Conservation (phyloP, 768 basidiomycete species). For the Filobasidium wieringae region DNA sequence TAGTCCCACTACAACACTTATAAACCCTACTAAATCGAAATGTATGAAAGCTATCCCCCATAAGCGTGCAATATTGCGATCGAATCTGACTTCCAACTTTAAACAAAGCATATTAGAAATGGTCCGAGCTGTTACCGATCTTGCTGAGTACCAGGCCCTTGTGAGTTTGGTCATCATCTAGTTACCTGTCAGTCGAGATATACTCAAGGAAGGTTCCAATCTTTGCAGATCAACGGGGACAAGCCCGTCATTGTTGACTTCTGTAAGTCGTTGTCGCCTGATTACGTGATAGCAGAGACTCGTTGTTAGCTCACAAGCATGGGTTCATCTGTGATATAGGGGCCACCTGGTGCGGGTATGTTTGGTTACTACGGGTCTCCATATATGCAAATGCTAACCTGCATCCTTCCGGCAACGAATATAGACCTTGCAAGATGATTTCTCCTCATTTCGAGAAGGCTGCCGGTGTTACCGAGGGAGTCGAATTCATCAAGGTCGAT, state of each 20-base stretch:
- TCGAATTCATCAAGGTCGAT: conserved; percentile 40
- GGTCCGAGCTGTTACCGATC: background rate
- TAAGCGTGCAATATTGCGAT: no score
- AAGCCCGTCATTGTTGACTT: conserved; percentile 35
- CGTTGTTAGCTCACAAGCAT: background rate
- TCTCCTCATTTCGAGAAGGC: conserved; percentile 39
- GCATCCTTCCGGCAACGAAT: background rate
- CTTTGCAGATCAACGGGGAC: conserved; percentile 20
- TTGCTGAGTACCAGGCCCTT: background rate
- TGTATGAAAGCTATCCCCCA: no score
- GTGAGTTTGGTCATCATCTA: background rate
- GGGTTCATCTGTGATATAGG: background rate
- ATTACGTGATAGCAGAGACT: background rate
- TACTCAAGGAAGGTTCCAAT: background rate
- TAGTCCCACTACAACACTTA: no score
- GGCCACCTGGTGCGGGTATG: conserved; percentile 31
- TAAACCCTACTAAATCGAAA: no score
- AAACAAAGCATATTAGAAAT: background rate
- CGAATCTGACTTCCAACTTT: no score
- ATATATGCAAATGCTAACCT: background rate
- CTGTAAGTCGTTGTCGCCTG: conserved; percentile 12
- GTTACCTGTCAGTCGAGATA: background rate
- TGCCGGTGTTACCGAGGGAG: conserved; percentile 26
- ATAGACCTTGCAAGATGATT: conserved; percentile 36
- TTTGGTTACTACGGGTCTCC: no score